Percentiles rank a stretch among this genome's conserved stretches.
phyloP scores from a whole-genome alignment of 2,329 filamentous ascomycete species.

The Septoria petroselini region DNA sequence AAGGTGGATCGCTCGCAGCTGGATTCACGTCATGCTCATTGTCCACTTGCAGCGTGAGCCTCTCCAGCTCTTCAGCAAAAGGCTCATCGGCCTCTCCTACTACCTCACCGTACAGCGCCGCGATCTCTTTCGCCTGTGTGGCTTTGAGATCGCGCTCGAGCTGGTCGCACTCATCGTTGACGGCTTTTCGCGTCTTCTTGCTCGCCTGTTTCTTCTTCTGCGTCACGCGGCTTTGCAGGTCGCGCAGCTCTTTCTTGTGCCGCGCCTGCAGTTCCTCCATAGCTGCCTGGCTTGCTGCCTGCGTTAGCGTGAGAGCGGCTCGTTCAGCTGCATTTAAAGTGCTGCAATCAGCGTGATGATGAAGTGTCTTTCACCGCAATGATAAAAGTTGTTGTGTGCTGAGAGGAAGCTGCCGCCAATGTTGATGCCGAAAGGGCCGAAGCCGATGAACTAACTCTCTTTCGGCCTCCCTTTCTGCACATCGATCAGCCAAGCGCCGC shows the following conservation, averaged over 20 bases:
- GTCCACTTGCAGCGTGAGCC: constrained; percentile 26
- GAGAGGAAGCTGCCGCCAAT: too few species aligned
- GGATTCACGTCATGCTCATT: constrained; percentile 13
- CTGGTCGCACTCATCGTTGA: constrained; percentile 61
- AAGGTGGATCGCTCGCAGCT: background rate
- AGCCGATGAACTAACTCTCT: too few species aligned
- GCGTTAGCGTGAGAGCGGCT: background rate
- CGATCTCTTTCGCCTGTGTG: constrained; percentile 52
- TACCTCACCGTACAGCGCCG: constrained; percentile 42
- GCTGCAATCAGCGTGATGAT: background rate
- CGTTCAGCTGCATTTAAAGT: constrained; percentile 1
- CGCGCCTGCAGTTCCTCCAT: constrained; percentile 75
- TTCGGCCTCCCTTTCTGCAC: background rate
- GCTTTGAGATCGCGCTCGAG: constrained; percentile 57
- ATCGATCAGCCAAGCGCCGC: background rate
- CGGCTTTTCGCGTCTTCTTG: constrained; percentile 66
- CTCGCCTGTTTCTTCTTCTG: constrained; percentile 96
- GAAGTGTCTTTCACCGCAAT: background rate
- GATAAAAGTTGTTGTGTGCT: too few species aligned
- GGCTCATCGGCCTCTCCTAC: constrained; percentile 15
- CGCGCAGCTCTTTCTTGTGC: constrained; percentile 84
- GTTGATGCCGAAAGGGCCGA: too few species aligned
- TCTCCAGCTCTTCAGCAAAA: constrained; percentile 24
- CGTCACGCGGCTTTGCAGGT: constrained; percentile 79
- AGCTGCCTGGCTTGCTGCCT: background rate